Base-by-base conservation (phyloP, 139 green algal genomes). In the Chlorella vulgaris region DNA sequence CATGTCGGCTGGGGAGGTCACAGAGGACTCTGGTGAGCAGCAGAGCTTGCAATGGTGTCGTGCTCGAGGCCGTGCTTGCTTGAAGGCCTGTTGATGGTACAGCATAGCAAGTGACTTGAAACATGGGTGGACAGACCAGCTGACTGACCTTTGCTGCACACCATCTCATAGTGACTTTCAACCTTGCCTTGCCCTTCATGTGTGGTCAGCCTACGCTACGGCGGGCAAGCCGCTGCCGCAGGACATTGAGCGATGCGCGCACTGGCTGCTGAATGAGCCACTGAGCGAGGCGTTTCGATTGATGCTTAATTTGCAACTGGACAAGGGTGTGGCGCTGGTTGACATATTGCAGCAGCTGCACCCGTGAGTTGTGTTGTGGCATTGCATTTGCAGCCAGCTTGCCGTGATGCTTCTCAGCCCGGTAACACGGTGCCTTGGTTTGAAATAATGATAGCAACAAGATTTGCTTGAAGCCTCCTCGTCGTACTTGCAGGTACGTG, bases 291-390 rank as follows among this genome's bases (percentile, higher is more conserved):
- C 85, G 24, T 95, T 93, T 26, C 7, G 73, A 24, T 81, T 70
- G 83, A 36, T 82, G 40, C 24, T 50, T 26, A 51, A 81, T 6
- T 35, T 82, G 73, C 73, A 97, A 85, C 69, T 89, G 55, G 74
- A 88, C 18, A 90, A 93, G 40, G 96, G 96, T 6, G 78, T 99
- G 15, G 96, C 96, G 6, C 91, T 99, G 40, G 86, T 93, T 24
- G 96, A 99, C 88, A 93, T 99, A 51, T 83, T 98, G 31, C 89
- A 94, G 47, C 89, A 98, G 84, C 84, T 99, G 69, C 95, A 98
- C 75, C 93, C 91, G 90, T 97, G 75, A 92, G 92, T 85, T 39
- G n/a, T 73, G 38, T 8, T 29, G 4, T 74, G 38, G 8, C 19
- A 4, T 7, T 35, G 67, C 36, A 22, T 53, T 38, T 58, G 69